A percentile compares a stretch with the other conserved stretches of the same genome.
Conservation (phyloP, 2,329 filamentous ascomycete species). For the Talaromyces sp. region DNA sequence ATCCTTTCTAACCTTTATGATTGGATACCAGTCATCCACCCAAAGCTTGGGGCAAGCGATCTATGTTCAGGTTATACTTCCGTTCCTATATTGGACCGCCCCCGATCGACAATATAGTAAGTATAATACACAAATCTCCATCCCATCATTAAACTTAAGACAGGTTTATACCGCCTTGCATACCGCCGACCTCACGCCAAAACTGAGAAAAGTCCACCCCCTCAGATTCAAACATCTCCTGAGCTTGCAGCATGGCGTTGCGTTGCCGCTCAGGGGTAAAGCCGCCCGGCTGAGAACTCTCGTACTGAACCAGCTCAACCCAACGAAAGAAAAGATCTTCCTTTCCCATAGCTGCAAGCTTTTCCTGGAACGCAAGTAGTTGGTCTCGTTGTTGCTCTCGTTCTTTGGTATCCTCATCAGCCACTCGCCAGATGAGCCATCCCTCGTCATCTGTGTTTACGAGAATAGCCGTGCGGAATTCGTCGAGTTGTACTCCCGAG, state of each 20-base stretch:
- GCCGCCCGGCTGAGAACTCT: constrained; percentile 73
- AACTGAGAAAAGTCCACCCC: constrained; percentile 80
- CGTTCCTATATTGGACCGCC: background rate
- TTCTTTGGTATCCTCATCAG: constrained; percentile 53
- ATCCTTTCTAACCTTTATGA: background rate
- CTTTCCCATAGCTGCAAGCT: constrained; percentile 72
- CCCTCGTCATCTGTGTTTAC: constrained; percentile 66
- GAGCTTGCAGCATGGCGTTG: constrained; percentile 69
- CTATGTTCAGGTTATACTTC: background rate
- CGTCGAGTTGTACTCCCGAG: constrained; percentile 54
- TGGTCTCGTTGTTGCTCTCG: constrained; percentile 53
- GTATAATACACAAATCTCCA: background rate
- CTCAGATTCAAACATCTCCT: constrained; percentile 70
- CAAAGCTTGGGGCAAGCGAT: background rate
- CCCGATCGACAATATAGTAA: background rate
- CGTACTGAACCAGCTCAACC: constrained; percentile 89
- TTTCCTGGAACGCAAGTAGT: constrained; percentile 77
- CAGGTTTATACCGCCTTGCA: constrained; percentile 44
- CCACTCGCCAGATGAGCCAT: constrained; percentile 68
- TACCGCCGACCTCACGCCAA: constrained; percentile 67
- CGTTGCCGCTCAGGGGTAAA: constrained; percentile 74
- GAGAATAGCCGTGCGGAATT: constrained; percentile 69
- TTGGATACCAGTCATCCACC: background rate
- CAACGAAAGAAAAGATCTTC: constrained; percentile 87
- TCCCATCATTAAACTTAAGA: background rate